A percentile compares a stretch with the other conserved stretches of the same genome.
These are phyloP conservation scores for Lagenidium sp. DNA, from an alignment of 352 stramenopile species.

Conservation along the genomic window DNA sequence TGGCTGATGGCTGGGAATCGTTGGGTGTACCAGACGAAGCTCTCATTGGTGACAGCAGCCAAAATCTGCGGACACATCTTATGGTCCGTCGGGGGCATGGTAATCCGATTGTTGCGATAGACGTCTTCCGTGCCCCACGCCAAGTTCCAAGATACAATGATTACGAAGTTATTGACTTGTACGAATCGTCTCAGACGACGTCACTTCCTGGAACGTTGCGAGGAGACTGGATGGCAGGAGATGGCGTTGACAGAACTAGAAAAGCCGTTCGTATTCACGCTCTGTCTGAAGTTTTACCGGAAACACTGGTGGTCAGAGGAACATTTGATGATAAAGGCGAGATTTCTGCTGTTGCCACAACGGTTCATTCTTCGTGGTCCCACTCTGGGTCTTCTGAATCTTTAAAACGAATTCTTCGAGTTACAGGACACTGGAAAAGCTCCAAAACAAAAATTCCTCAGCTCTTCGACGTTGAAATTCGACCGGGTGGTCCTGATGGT, in stretches of 20 bases:
- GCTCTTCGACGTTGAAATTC: constrained; percentile 70
- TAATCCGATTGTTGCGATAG: constrained; percentile 81
- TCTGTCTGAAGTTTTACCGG: constrained; percentile 36
- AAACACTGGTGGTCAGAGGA: constrained; percentile 55
- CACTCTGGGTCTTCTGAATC: constrained; percentile 2
- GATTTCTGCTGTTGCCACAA: constrained; percentile 42
- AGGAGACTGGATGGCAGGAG: constrained; percentile 70
- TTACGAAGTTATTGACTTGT: constrained; percentile 81
- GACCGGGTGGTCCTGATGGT: constrained; percentile 9
- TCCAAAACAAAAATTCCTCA: constrained; percentile 58
- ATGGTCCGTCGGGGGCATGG: constrained; percentile 73
- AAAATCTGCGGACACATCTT: constrained; percentile 20
- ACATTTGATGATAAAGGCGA: constrained; percentile 66
- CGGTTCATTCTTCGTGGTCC: constrained; percentile 31
- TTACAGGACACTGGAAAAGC: constrained; percentile 72
- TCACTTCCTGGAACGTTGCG: too few species aligned
- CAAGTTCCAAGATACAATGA: constrained; percentile 85
- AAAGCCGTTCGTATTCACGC: constrained; percentile 59
- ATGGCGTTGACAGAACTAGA: constrained; percentile 55
- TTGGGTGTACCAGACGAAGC: constrained; percentile 46
- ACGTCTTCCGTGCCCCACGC: constrained; percentile 76
- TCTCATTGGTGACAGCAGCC: too few species aligned
- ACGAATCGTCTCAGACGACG: too few species aligned
- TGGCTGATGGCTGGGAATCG: constrained; percentile 55
- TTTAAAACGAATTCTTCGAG: constrained; percentile 26